A percentile compares a stretch with the other conserved stretches of the same genome.
Evolutionary conservation across 768 basidiomycete genomes (phyloP).

Genomic region (Tricholoma saponaceum): DNA sequence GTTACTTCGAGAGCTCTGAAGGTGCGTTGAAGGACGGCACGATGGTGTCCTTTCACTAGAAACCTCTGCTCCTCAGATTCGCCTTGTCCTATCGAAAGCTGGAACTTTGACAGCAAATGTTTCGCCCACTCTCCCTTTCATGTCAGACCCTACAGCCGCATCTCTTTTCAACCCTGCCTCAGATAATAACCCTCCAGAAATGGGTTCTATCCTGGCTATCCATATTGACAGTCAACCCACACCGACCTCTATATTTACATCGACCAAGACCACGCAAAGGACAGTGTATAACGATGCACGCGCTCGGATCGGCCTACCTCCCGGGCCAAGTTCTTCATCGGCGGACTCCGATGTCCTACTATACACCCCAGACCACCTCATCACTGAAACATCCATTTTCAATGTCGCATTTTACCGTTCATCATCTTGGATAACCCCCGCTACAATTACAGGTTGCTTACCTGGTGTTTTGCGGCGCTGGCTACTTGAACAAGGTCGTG

Average conservation of each 20-base stretch:
- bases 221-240: constrained; percentile 55
- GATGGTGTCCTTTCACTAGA: constrained; percentile 2
- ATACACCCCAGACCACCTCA: constrained; percentile 42
- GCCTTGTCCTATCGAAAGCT: constrained; percentile 41
- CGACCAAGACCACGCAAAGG: constrained; percentile 70
- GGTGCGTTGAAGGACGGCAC: constrained; percentile 14
- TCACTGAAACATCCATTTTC: constrained; percentile 68
- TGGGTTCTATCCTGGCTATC: constrained; percentile 38
- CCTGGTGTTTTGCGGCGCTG: constrained; percentile 66
- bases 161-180: constrained; percentile 31
- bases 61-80: constrained; percentile 37
- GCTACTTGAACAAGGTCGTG: constrained; percentile 56
- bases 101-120: constrained; percentile 34
- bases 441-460: constrained; percentile 60
- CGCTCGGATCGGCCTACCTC: constrained; percentile 43
- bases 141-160: constrained; percentile 34
- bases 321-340: constrained; percentile 20
- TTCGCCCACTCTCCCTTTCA: constrained; percentile 26
- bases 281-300: constrained; percentile 60
- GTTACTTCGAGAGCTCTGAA: constrained; percentile 24
- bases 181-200: constrained; percentile 12
- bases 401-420: constrained; percentile 67
- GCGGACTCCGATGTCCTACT: constrained; percentile 57
- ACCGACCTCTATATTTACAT: constrained; percentile 51
- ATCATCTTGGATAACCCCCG: constrained; percentile 63